Base-by-base conservation (phyloP, 2,329 filamentous ascomycete genomes). In the Ascomycota sp. region DNA sequence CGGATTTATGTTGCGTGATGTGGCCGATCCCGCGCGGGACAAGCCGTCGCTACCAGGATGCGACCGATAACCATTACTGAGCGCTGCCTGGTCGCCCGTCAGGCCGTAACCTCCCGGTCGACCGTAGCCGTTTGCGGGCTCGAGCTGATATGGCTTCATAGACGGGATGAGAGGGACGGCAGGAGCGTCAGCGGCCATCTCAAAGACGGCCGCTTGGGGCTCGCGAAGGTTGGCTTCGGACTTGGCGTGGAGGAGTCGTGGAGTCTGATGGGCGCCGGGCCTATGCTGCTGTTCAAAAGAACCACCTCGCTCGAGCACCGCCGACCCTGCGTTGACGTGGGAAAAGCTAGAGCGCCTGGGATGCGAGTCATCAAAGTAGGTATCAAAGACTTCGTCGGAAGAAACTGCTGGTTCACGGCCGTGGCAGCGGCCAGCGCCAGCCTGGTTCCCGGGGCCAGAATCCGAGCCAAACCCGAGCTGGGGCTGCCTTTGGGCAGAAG, bases 141-240 rank as follows among this genome's bases (percentile, higher is more conserved):
- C 38, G 28, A 43, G 39, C 13, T 41, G 46, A 28, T 48, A 50
- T 17, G 44, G 35, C 34, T 44, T 31, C 30, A 45, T 36, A 11
- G 40, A 35, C 32, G 52, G 62, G 43, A 61, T 52, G 25, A 53
- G 57, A 8, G 72, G 70, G 20, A 73, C 50, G 3, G 59, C 55
- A 15, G 68, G 69, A 13, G 61, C 57, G 39, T 79, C 72, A 19
- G 56, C 63, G 2, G 68, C 71, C 63, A 85, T 75, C 42, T 82
- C 79, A 39, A 82, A 82, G 1, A 78, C 63, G 7, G 76, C 77
- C 3, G 69, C 60, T 40, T 78, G 69, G 4, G 65, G 62, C 38
- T 70, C 62, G 23, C 67, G 60, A 33, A 77, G 51, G 43, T 77
- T 66, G 20, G 74, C 72, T 43, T 79, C 74, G 8, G 74, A 79